Conservation (phyloP, 2,329 filamentous ascomycete genomes). For the Lachnellula hyalina region DNA sequence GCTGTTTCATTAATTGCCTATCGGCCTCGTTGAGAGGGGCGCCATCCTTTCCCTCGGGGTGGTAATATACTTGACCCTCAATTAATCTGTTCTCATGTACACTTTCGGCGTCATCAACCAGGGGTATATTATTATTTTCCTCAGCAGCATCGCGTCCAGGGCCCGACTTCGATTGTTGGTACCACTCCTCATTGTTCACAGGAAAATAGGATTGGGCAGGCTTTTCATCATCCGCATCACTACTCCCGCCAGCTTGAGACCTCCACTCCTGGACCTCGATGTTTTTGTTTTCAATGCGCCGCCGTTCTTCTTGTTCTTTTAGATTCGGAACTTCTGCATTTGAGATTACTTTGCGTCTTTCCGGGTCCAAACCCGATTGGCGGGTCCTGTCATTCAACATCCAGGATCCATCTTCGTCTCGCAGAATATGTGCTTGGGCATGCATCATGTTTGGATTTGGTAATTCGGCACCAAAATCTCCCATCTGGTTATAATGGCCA, state of each 20-base stretch:
- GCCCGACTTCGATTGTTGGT: constrained; percentile 7
- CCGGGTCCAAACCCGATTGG: constrained; percentile 27
- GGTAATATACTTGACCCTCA: constrained; percentile 30
- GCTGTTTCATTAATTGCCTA: constrained; percentile 24
- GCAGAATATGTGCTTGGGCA: constrained; percentile 8
- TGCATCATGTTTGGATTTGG: constrained; percentile 6
- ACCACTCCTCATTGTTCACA: constrained; percentile 8
- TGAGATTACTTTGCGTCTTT: constrained; percentile 20
- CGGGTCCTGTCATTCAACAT: constrained; percentile 19
- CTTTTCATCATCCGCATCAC: constrained; percentile 18
- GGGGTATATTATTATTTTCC: constrained; percentile 19
- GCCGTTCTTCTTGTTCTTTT: constrained; percentile 29
- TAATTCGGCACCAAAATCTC: constrained; percentile 10
- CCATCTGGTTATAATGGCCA: constrained; percentile 8
- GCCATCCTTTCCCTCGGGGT: constrained; percentile 13
- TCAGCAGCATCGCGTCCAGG: constrained; percentile 5
- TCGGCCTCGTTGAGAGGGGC: constrained; percentile 21
- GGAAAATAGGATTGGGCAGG: constrained; percentile 18
- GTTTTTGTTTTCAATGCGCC: constrained; percentile 28
- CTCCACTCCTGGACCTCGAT: constrained; percentile 32
- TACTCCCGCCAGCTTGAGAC: constrained; percentile 20
- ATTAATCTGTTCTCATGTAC: constrained; percentile 28
- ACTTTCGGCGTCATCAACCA: constrained; percentile 27
- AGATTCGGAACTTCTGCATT: constrained; percentile 25
- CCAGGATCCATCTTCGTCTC: constrained; percentile 27